These are phyloP conservation scores for Curvularia eragrostidis DNA, from an alignment of 2,329 filamentous ascomycete genomes.

Conservation along the genomic window DNA sequence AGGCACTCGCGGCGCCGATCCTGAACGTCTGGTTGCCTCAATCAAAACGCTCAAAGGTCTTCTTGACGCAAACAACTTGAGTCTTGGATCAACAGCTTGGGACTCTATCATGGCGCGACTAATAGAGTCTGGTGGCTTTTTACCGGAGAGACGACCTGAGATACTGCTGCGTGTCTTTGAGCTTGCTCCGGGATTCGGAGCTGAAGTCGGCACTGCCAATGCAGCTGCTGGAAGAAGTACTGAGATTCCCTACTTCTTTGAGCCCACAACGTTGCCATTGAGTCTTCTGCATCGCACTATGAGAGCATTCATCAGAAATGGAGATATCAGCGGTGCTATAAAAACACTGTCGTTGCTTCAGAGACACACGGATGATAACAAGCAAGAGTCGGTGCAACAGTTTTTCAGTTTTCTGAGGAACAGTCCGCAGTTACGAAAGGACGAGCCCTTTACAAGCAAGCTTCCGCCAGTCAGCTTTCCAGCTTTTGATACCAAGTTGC, in stretches of 20 bases:
- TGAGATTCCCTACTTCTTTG: conserved; percentile 52
- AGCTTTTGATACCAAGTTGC: conserved; percentile 55
- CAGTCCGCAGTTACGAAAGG: conserved; percentile 18
- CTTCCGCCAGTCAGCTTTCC: conserved; percentile 53
- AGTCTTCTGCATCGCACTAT: conserved; percentile 54
- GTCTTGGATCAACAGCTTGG: conserved; percentile 53
- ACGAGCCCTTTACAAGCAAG: conserved; percentile 36
- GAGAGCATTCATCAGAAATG: conserved; percentile 48
- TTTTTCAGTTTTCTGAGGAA: conserved; percentile 50
- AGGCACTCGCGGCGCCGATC: conserved; percentile 48
- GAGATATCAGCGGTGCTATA: conserved; percentile 50
- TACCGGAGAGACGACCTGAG: conserved; percentile 54
- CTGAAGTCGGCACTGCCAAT: conserved; percentile 49
- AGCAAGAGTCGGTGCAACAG: conserved; percentile 49
- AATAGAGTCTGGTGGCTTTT: conserved; percentile 56
- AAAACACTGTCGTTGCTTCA: conserved; percentile 49
- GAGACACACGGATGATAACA: conserved; percentile 53
- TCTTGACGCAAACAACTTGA: conserved; percentile 47
- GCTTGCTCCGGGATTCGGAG: conserved; percentile 52
- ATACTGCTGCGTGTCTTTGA: conserved; percentile 51
- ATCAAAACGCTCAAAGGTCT: conserved; percentile 49
- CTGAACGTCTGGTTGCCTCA: conserved; percentile 42
- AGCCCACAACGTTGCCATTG: conserved; percentile 53
- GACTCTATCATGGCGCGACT: conserved; percentile 58
- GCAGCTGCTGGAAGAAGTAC: conserved; percentile 30